Base-by-base conservation (phyloP, 495 filamentous ascomycete genomes). In the Penicillium nucicola region DNA sequence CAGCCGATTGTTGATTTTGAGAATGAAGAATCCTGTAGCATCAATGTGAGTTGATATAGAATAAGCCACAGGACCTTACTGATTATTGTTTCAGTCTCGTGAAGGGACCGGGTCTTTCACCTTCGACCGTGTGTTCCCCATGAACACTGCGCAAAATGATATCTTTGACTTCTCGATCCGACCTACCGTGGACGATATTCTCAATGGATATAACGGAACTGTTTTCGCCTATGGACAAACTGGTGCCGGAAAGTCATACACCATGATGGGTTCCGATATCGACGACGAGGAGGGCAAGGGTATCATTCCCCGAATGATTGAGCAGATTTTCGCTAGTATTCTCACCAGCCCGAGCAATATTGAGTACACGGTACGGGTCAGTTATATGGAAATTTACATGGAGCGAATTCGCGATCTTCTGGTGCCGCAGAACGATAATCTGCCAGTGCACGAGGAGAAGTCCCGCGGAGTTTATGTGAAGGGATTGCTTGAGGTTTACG, bases 371-470 rank as follows among this genome's bases (percentile, higher is more conserved):
- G 93, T 98, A 31, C 82, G 89, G 42, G 93, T 98, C 50, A 96
- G 91, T 64, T 98, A 98, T 69, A 97, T 98, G 93, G 93, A 98
- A 70, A 97, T 98, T 52, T 98, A 98, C 74, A 98, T 98, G 93
- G 93, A 98, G 72, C 84, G 86, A 45, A 97, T 98, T 71, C 84
- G 92, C 60, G 93, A 98, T 84, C 75, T 98, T 19, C 66, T 98
- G 51, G 84, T 84, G 9, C 93, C 93, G 8, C 85, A 88, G 28
- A 96, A 97, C 67, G 95, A 97, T 72, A 97, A 97, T 61, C 73
- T 98, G 33, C 92, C 93, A 2, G 84, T 98, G 2, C 93, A 98
- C 71, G 93, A 98, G 61, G 93, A 98, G 70, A 96, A 96, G 81
- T 90, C 85, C 60, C 76, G 89, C 39, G 93, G 93, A 33, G 93